Conservation (phyloP, 257 asterid genomes). For the Lycium ferocissimum region DNA sequence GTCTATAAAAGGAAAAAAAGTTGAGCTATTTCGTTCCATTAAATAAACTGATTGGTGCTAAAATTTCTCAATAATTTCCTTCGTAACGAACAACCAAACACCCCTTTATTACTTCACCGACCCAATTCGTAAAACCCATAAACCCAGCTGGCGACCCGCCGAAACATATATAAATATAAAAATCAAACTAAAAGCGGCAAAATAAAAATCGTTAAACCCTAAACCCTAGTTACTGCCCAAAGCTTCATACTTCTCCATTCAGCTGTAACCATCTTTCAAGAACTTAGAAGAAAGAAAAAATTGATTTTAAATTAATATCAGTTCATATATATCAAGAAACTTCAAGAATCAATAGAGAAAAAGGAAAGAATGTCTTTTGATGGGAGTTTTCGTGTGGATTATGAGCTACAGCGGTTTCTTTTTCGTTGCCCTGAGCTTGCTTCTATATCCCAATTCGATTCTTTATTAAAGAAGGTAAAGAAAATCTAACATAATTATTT, state of each 20-base stretch:
- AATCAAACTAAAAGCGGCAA: background rate
- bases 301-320: background rate
- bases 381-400: constrained; percentile 67
- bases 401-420: constrained; percentile 69
- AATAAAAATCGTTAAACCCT: constrained; percentile 16
- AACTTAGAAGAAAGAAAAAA: background rate
- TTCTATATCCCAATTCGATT: constrained; percentile 45
- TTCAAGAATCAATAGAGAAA: too few relatives aligned
- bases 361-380: constrained; percentile 63
- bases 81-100: too few relatives aligned
- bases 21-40: too few relatives aligned
- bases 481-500: background rate
- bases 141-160: background rate
- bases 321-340: background rate
- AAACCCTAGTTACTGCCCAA: background rate
- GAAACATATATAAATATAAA: background rate
- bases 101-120: background rate
- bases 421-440: constrained; percentile 67
- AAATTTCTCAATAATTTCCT: too few relatives aligned
- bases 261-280: background rate
- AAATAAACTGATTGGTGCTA: too few relatives aligned
- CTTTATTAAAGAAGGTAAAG: constrained; percentile 66
- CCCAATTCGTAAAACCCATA: background rate
- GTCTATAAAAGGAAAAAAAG: too few relatives aligned
- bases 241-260: background rate